Evolutionary conservation across 805 yeast genomes (phyloP), one percentile per base, ranked within the genome.

Genomic region (Saturnispora serradocipensis): DNA sequence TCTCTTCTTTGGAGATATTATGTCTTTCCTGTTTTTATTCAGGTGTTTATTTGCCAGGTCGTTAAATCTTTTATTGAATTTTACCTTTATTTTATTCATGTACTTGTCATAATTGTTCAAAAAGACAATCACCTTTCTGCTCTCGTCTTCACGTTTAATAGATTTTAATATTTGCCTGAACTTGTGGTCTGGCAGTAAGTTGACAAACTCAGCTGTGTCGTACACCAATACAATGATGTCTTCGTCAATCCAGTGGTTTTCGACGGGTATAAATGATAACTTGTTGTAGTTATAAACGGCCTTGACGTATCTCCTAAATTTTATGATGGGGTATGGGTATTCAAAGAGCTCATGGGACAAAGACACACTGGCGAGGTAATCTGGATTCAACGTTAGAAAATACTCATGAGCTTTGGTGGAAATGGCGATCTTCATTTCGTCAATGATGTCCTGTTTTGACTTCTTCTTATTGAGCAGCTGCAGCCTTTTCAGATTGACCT

Each of bases 241-340:
- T 58, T 84, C 89, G 5, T 69, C 67, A 1, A 70, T 53, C 2
- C 72, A 59, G 30, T 61, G 67, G 1, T 71, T 64, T 1, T 50
- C 67, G 46, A 76, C 68, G 0, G 90, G 90, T 9, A 77, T 71
- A 56, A 81, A 84, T 0, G 75, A 58, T 53, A 81, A 86, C 27
- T 69, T 68, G 1, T 60, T 60, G 9, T 66, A 55, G 58, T 79
- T 76, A 62, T 81, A 84, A 0, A 60, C 61, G 0, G 85, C 75
- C 20, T 65, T 69, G 5, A 75, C 70, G 16, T 66, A 67, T 42
- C 90, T 66, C 46, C 72, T 68, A 77, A 86, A 83, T 45, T 66
- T 63, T 2, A 83, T 72, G 3, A 74, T 50, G 0, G 84, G 84
- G 2, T 69, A 50, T 15, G 64, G 62, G 24, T 61, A 43, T 54